A percentile compares a stretch with the other conserved stretches of the same genome.
Conservation (phyloP, 768 basidiomycete species). For the Dioszegia crocea region DNA sequence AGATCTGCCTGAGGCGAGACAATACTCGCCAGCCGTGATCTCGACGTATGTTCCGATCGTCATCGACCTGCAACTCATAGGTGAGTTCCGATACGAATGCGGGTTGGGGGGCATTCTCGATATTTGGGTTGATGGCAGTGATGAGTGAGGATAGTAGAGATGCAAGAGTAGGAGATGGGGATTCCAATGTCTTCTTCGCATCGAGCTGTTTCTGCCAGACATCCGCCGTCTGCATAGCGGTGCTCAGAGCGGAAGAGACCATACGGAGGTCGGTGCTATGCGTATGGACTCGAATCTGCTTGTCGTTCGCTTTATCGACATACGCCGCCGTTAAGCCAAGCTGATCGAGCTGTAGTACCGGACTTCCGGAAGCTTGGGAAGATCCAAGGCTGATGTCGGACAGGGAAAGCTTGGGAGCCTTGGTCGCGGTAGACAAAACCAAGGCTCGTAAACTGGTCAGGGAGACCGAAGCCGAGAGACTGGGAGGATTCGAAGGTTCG, state of each 20-base stretch:
- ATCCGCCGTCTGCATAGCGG: not conserved
- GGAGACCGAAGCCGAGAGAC: not conserved
- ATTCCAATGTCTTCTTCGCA: not conserved
- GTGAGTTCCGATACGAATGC: conserved; percentile 25
- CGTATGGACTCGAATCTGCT: not conserved
- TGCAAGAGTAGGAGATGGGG: not conserved
- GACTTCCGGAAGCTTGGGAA: not conserved
- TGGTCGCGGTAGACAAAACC: not conserved
- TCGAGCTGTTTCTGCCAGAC: conserved; percentile 15
- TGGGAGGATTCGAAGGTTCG: not conserved
- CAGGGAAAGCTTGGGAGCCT: not conserved
- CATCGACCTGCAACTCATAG: conserved; percentile 38
- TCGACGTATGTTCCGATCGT: conserved; percentile 31
- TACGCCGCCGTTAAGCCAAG: not conserved
- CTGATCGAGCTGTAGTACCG: conserved; percentile 5
- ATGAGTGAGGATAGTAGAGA: conserved; percentile 18
- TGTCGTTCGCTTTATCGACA: not conserved
- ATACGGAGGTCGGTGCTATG: conserved; percentile 10
- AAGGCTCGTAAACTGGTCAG: not conserved
- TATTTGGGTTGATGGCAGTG: conserved; percentile 4
- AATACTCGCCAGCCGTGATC: conserved; percentile 71
- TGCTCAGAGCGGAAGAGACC: conserved; percentile 17
- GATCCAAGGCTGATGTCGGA: not conserved
- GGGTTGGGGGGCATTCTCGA: conserved; percentile 13
- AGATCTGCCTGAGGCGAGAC: conserved; percentile 64